A percentile compares a stretch with the other conserved stretches of the same genome.
phyloP scores from a whole-genome alignment of 345 rosid genomes.

The Populus pruinosa region DNA sequence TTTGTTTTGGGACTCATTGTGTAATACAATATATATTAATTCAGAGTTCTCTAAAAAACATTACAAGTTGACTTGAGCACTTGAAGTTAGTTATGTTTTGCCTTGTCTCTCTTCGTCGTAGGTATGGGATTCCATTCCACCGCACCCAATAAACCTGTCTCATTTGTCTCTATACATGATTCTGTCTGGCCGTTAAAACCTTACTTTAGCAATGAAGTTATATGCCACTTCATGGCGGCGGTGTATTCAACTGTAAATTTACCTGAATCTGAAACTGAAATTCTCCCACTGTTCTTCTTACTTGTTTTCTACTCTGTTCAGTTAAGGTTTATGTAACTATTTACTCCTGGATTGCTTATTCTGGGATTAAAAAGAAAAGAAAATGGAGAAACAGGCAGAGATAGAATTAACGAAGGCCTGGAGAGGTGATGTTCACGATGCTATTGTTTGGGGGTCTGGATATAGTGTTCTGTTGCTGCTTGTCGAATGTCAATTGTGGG shows the following conservation, averaged over 20 bases:
- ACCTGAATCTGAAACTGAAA: constrained; percentile 5
- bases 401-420: neutral
- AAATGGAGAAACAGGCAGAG: neutral
- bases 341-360: neutral
- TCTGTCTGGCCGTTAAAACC: neutral
- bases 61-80: no score
- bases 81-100: no score
- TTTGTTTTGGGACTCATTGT: no score
- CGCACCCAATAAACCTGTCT: no score
- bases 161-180: neutral
- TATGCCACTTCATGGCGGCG: neutral
- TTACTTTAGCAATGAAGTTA: neutral
- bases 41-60: no score
- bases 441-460: constrained; percentile 46
- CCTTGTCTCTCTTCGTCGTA: no score
- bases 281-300: neutral
- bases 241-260: neutral
- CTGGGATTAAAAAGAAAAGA: neutral
- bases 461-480: constrained; percentile 45
- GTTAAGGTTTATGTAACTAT: neutral
- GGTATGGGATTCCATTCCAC: no score
- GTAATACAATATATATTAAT: no score
- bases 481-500: constrained; percentile 38
- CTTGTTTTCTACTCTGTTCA: neutral
- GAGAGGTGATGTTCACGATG: constrained; percentile 35